A percentile compares a stretch with the other conserved stretches of the same genome.
Conservation (phyloP, 345 rosid genomes). For the Eucalyptus pauciflora region DNA sequence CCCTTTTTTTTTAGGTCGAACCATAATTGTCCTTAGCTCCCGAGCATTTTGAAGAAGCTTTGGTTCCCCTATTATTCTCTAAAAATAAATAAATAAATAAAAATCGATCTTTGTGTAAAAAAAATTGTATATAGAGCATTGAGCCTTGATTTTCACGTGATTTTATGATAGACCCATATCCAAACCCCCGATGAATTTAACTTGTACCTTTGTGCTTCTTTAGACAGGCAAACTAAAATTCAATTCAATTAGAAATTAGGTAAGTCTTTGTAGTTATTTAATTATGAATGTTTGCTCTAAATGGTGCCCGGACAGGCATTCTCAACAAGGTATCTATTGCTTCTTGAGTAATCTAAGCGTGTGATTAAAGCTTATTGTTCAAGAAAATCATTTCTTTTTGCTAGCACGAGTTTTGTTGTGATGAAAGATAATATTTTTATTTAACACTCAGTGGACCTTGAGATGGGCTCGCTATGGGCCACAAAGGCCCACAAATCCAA, state of each 20-base stretch:
- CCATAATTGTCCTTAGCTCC: not conserved
- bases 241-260: accelerated
- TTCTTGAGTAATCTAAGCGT: not conserved
- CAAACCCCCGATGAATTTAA: accelerated
- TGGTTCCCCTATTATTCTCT: not conserved
- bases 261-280: not conserved
- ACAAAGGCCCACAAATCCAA: not conserved
- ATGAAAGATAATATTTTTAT: not conserved
- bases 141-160: not conserved
- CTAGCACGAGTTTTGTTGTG: not conserved
- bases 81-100: too few relatives aligned
- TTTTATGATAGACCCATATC: accelerated
- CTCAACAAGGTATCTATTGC: not conserved
- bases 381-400: not conserved
- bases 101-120: too few relatives aligned
- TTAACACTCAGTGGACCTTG: not conserved
- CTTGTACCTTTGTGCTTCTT: accelerated
- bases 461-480: not conserved
- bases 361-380: not conserved
- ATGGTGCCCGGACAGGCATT: not conserved
- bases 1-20: not conserved
- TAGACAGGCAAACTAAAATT: accelerated
- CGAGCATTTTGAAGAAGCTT: not conserved
- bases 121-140: too few relatives aligned
- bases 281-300: not conserved